Percentiles rank a stretch among this genome's conserved stretches.
phyloP scores from a whole-genome alignment of 179 eudicot species.

The Beta corolliflora region DNA sequence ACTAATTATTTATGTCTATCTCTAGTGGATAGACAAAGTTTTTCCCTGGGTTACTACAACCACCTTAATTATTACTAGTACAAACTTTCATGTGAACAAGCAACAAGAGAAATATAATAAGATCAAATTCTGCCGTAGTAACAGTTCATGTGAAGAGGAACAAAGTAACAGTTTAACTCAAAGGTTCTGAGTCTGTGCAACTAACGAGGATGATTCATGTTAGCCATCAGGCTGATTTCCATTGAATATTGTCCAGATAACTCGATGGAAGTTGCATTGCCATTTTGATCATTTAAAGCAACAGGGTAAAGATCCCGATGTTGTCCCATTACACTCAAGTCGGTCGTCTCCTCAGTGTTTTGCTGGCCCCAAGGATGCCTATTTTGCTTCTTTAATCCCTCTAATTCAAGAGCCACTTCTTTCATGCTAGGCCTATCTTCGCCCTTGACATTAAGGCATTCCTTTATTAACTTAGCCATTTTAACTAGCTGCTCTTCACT shows the following conservation, averaged over 20 bases:
- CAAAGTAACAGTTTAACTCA: too few relatives aligned
- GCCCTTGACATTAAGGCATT: constrained; percentile 18
- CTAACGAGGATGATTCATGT: constrained; percentile 19
- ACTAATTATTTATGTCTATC: too few relatives aligned
- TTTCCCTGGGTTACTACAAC: too few relatives aligned
- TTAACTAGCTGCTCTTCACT: constrained; percentile 16
- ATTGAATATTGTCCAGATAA: not conserved
- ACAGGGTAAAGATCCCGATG: not conserved
- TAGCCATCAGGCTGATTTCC: not conserved
- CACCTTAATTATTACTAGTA: too few relatives aligned
- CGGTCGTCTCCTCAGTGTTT: constrained; percentile 4
- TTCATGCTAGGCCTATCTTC: constrained; percentile 27
- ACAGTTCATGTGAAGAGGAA: too few relatives aligned
- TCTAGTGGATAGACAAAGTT: too few relatives aligned
- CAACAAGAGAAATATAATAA: too few relatives aligned
- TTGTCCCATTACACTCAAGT: not conserved
- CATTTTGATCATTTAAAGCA: not conserved
- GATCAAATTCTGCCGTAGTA: too few relatives aligned
- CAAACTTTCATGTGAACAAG: too few relatives aligned
- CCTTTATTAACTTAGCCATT: constrained; percentile 9
- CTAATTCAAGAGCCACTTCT: constrained; percentile 19
- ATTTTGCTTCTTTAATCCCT: constrained; percentile 14
- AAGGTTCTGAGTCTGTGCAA: too few relatives aligned
- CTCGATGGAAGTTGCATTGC: not conserved
- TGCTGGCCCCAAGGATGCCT: not conserved